Percentiles rank a stretch among this genome's conserved stretches.
phyloP scores from a whole-genome alignment of 139 green algal species.

The Chlorella sp. region DNA sequence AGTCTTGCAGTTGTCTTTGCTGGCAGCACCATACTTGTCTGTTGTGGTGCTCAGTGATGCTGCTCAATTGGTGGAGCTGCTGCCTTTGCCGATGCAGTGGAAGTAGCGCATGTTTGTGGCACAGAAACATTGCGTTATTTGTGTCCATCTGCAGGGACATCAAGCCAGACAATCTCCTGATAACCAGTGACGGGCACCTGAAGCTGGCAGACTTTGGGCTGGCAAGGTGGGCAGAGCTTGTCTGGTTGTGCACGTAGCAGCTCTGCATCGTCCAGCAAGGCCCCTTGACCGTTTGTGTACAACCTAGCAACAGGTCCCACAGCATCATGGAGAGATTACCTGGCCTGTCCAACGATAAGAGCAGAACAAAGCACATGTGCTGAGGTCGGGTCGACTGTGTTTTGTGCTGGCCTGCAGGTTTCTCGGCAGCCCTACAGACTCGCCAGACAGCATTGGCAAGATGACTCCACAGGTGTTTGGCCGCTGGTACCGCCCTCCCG shows the following conservation, averaged over 20 bases:
- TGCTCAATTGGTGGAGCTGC: no score
- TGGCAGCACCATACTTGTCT: no score
- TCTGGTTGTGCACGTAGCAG: not conserved
- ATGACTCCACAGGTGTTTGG: conserved; percentile 75
- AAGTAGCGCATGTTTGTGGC: no score
- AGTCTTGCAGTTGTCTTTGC: no score
- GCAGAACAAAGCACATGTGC: not conserved
- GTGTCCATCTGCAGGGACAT: no score
- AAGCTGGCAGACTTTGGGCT: conserved; percentile 92
- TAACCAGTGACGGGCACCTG: conserved; percentile 50
- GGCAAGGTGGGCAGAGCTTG: conserved; percentile 20
- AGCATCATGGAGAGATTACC: not conserved
- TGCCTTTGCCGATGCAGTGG: no score
- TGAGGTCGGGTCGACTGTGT: not conserved
- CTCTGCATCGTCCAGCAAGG: no score
- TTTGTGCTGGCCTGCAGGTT: not conserved
- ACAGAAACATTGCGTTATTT: no score
- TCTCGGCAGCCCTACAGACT: not conserved
- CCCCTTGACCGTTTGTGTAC: not conserved
- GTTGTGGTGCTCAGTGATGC: no score
- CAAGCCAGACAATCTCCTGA: conserved; percentile 91
- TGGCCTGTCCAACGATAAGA: not conserved
- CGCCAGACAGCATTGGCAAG: not conserved
- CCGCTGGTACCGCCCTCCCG: conserved; percentile 82
- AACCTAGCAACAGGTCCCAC: not conserved